These are phyloP conservation scores for Trichoderma parareesei DNA, from an alignment of 495 filamentous ascomycete species.

Conservation along the genomic window DNA sequence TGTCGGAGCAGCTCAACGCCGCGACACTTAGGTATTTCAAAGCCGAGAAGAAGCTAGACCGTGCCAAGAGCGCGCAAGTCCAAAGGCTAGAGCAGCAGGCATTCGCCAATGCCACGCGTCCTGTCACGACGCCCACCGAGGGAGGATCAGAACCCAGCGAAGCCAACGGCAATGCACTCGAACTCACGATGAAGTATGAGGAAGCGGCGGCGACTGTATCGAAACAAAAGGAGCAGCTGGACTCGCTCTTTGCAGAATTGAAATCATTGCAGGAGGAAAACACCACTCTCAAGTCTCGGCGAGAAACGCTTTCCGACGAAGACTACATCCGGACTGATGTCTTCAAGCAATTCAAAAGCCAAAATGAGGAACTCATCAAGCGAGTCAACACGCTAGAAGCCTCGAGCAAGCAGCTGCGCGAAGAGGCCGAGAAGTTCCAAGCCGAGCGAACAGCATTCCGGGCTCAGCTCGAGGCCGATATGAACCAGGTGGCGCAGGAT, in stretches of 20 bases:
- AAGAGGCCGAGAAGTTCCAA: conserved; percentile 76
- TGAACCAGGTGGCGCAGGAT: conserved; percentile 58
- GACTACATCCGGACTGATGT: conserved; percentile 88
- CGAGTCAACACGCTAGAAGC: conserved; percentile 88
- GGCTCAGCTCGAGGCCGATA: conserved; percentile 68
- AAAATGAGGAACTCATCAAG: conserved; percentile 87
- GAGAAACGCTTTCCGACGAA: conserved; percentile 72
- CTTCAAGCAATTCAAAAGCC: conserved; percentile 82
- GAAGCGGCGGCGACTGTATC: conserved; percentile 64
- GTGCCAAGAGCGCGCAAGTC: conserved; percentile 78
- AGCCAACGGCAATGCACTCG: conserved; percentile 50
- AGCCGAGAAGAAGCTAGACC: conserved; percentile 87
- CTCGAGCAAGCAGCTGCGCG: conserved; percentile 71
- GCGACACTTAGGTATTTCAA: conserved; percentile 88
- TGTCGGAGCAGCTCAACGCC: conserved; percentile 72
- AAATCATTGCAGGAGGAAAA: conserved; percentile 69
- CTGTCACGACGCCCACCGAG: conserved; percentile 43
- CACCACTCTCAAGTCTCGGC: conserved; percentile 49
- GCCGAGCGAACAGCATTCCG: conserved; percentile 79
- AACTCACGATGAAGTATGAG: conserved; percentile 50
- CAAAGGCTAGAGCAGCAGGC: conserved; percentile 88
- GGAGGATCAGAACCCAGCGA: conserved; percentile 48
- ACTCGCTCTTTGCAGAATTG: conserved; percentile 69
- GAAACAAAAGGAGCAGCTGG: conserved; percentile 82
- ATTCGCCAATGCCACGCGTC: conserved; percentile 50